Evolutionary conservation across 1,139 yeast species (phyloP), one percentile per base, ranked within the genome.

Genomic region (Saccharomyces hybrid): DNA sequence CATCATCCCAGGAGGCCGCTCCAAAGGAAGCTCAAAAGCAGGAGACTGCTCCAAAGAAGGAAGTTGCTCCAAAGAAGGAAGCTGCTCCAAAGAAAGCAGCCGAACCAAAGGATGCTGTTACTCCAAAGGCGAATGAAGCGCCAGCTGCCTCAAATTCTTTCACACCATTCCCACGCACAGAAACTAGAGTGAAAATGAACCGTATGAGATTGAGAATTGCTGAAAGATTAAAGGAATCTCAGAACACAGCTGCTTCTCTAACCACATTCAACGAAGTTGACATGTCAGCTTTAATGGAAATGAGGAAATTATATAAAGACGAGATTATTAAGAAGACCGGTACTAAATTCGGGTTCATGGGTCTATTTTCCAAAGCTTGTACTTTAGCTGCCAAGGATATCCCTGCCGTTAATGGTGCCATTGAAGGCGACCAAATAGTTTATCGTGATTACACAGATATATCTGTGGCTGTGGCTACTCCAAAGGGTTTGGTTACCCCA

Each of bases 131-230:
- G 29, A 61, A 71, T 49, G 65, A 65, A 51, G 70, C 74, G 49
- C 58, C 75, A 34, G 70, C 81, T 48, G 71, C 79, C 47, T 50
- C 62, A 16, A 55, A 62, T 26, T 69, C 82, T 46, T 77, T 82
- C 67, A 85, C 88, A 58, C 73, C 80, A 53, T 86, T 86, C 71
- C 80, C 90, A 57, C 87, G 99, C 78, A 77, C 78, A 60, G 98
- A 93, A 77, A 88, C 85, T 73, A 82, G 91, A 73, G 96, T 95
- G 64, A 93, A 93, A 80, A 93, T 93, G 99, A 93, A 91, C 84
- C 88, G 99, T 80, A 95, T 93, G 99, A 88, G 99, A 78, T 78
- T 88, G 76, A 88, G 99, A 82, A 95, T 95, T 64, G 97, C 99
- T 57, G 98, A 95, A 79, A 89, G 99, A 78, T 86, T 93, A 73